Evolutionary conservation across 441 rosid genomes (phyloP).

Genomic region (Aleurites moluccanus): DNA sequence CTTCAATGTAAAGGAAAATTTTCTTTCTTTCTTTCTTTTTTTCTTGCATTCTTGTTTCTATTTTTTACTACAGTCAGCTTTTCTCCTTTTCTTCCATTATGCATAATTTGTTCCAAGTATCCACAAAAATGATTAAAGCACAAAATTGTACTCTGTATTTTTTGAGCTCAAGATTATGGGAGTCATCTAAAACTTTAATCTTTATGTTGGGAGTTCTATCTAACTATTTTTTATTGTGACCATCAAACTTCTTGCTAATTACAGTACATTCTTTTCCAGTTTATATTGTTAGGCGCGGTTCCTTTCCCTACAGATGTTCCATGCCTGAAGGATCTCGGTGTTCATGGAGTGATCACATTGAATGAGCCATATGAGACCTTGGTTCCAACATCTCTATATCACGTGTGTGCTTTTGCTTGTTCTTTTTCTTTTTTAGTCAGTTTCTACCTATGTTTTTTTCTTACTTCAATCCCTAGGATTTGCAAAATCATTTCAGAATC

Average conservation of each 20-base stretch:
- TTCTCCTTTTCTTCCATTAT: not conserved
- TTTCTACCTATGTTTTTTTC: not conserved
- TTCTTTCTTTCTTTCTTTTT: not conserved
- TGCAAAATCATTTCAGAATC: not conserved
- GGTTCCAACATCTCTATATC: slow-evolving; percentile 87
- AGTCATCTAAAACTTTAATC: not conserved
- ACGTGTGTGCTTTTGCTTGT: slow-evolving; percentile 40
- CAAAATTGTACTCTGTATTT: not conserved
- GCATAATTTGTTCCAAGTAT: not conserved
- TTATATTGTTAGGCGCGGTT: slow-evolving; percentile 86
- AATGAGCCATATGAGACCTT: slow-evolving; percentile 94
- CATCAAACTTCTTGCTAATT: not conserved
- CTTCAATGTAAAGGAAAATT: not conserved
- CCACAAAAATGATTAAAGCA: not conserved
- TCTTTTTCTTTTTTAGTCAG: not conserved
- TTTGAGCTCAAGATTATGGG: not conserved
- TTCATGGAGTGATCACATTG: slow-evolving; percentile 79
- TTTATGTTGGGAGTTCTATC: not conserved
- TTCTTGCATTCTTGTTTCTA: not conserved
- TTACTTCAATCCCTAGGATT: not conserved
- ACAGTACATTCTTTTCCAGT: slow-evolving; percentile 40
- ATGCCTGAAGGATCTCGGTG: slow-evolving; percentile 79
- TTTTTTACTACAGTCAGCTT: not conserved
- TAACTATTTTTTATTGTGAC: not conserved
- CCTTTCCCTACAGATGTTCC: slow-evolving; percentile 93